Base-by-base conservation (phyloP, 768 basidiomycete species). In the Leccinum boreale region DNA sequence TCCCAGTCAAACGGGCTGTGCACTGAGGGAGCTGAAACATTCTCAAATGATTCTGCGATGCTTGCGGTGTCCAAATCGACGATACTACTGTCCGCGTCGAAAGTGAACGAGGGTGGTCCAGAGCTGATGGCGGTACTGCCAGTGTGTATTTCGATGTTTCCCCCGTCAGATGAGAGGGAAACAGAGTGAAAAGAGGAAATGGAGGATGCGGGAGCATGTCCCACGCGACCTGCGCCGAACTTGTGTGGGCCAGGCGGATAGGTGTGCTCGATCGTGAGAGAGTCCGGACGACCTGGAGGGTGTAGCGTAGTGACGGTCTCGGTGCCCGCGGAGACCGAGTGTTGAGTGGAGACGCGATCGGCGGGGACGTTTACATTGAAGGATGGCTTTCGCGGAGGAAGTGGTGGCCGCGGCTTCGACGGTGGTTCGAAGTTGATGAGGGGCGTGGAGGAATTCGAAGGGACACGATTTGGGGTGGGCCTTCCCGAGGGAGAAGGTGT, bases 131-230 rank as follows among this genome's bases (percentile, higher is more conserved):
- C 54, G 0, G 59, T 49, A 52, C 53, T 60, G 29, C 29, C 29
- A 31, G 29, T 31, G 14, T 52, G 61, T 0, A 28, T 50, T 39
- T 72, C 72, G 33, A 65, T 57, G 4, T 63, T 70, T 39, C 70
- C 74, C 73, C 76, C 69, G 60, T 86, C 85, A 7, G 86, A 87
- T 1, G 89, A 91, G 17, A 92, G 79, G 2, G 90, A 92, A 24
- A 92, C 87, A 3, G 90, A 90, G 64, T 90, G 89, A 60, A 92
- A 90, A 28, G 90, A 92, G 3, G 90, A 91, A 39, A 90, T 81
- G 50, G 90, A 92, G 1, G 88, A 89, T 3, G 80, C 81, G 5
- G 82, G 80, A 5, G 75, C 80, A 67, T 91, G 89, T 44, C 78
- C 75, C 17, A 71, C 59, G 44, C 67, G 70, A 58, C 61, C 62